Evolutionary conservation across 2,329 filamentous ascomycete genomes (phyloP).

Genomic region (Nannizziopsis barbatae): DNA sequence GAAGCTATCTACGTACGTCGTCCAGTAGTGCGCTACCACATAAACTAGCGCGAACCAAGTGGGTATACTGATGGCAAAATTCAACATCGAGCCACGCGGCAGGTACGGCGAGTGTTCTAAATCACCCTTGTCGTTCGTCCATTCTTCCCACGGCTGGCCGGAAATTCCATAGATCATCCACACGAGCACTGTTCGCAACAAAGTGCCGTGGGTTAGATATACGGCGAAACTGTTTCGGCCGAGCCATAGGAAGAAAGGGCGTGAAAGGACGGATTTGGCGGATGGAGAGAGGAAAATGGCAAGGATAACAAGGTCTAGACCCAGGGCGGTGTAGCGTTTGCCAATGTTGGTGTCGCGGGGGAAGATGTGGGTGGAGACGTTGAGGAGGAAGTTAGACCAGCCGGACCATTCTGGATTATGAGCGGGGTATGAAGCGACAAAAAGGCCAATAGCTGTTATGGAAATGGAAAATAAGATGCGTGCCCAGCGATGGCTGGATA

Average conservation of each 20-base stretch:
- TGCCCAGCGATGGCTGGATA: conserved; percentile 32
- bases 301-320: conserved; percentile 40
- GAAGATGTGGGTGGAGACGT: conserved; percentile 36
- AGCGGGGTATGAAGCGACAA: conserved; percentile 41
- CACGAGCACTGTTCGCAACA: conserved; percentile 41
- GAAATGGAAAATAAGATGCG: conserved; percentile 30
- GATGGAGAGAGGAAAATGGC: conserved; percentile 42
- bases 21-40: conserved; percentile 41
- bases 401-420: conserved; percentile 40
- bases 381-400: conserved; percentile 39
- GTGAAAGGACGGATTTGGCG: conserved; percentile 41
- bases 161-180: conserved; percentile 45
- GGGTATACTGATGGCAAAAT: conserved; percentile 36
- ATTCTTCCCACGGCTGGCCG: conserved; percentile 35
- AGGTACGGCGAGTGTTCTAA: conserved; percentile 35
- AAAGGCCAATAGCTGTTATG: conserved; percentile 34
- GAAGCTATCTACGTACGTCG: conserved; percentile 41
- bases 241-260: conserved; percentile 43
- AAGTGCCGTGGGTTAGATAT: conserved; percentile 45
- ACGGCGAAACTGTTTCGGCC: conserved; percentile 47
- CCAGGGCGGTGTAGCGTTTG: conserved; percentile 40
- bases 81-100: conserved; percentile 30
- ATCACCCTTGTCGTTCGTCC: conserved; percentile 33
- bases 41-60: conserved; percentile 41
- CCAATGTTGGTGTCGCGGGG: conserved; percentile 35